Conservation (phyloP, 345 rosid species). For the Punica granatum region DNA sequence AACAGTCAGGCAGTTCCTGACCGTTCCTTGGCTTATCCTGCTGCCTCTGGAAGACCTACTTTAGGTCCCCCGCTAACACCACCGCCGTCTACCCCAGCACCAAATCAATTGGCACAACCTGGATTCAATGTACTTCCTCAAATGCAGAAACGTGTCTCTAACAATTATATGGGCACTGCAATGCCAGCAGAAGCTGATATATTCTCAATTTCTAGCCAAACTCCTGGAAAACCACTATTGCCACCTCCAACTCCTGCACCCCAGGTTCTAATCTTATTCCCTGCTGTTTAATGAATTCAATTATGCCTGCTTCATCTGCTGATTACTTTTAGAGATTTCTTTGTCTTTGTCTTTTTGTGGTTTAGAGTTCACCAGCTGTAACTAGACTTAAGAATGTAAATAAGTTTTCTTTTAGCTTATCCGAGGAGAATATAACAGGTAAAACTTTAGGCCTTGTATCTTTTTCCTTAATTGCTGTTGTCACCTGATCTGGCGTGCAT, state of each 20-base stretch:
- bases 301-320: background rate
- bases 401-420: background rate
- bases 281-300: background rate
- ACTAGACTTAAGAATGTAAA: no score
- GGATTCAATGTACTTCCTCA: background rate
- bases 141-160: background rate
- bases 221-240: background rate
- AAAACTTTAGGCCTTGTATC: background rate
- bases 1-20: background rate
- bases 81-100: background rate
- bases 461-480: background rate
- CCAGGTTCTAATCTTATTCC: constrained; percentile 1
- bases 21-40: background rate
- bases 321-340: background rate
- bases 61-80: constrained; percentile 1
- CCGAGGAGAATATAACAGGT: background rate
- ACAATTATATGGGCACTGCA: background rate
- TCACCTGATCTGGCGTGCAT: background rate
- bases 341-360: background rate
- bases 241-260: background rate
- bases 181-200: background rate
- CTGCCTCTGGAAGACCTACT: background rate
- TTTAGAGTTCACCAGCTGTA: background rate
- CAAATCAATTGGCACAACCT: background rate
- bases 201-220: background rate